Evolutionary conservation across 2,329 filamentous ascomycete genomes (phyloP).

Genomic region (Juglanconis oblonga): DNA sequence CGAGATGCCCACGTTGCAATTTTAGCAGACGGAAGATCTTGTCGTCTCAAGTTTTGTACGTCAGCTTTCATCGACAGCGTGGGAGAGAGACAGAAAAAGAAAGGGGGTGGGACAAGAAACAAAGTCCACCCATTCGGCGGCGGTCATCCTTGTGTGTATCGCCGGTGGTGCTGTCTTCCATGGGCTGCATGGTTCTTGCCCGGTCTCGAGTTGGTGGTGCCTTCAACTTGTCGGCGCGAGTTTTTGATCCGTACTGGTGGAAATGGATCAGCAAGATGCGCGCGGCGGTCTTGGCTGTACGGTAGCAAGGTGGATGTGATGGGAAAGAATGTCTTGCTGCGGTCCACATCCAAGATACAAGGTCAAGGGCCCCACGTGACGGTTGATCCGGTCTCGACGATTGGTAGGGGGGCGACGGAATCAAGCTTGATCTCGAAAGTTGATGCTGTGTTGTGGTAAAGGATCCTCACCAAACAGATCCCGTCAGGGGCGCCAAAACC

Average conservation of each 20-base stretch:
- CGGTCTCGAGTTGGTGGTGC: not conserved
- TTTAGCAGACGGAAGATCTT: not conserved
- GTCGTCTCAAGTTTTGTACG: not conserved
- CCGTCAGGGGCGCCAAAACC: slow-evolving; percentile 1
- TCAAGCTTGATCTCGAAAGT: not conserved
- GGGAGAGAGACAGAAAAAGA: not conserved
- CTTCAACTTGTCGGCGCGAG: not conserved
- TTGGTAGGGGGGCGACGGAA: not conserved
- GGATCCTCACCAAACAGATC: not conserved
- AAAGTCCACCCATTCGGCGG: not conserved
- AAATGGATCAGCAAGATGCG: not conserved
- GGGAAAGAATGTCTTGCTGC: not conserved
- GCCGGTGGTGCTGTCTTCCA: not conserved
- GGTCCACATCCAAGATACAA: not conserved
- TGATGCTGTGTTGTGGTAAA: not conserved
- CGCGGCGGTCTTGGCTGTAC: not conserved
- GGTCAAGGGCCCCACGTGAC: not conserved
- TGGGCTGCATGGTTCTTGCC: not conserved
- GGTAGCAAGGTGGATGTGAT: not conserved
- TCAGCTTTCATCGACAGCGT: not conserved
- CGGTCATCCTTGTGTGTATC: not conserved
- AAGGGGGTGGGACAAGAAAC: not conserved
- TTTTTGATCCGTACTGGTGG: not conserved
- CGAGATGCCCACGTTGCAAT: not conserved
- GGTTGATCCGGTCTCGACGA: not conserved